These are phyloP conservation scores for Brettanomyces nanus DNA, from an alignment of 805 yeast genomes.

Conservation along the genomic window DNA sequence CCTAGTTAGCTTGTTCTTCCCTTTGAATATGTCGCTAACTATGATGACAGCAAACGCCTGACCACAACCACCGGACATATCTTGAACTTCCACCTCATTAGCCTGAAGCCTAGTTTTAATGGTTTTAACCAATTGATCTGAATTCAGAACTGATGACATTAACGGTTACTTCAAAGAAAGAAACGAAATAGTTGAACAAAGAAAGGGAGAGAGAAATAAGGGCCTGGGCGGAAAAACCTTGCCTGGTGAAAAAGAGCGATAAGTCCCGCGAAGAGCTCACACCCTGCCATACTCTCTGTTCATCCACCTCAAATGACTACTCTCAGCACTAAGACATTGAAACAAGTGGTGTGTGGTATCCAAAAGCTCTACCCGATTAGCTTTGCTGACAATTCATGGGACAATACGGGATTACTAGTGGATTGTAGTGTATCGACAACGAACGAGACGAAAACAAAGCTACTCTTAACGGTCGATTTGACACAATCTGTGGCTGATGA, in stretches of 20 bases:
- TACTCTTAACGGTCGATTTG: conserved; percentile 74
- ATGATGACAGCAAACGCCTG: conserved; percentile 93
- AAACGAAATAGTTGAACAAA: neutral
- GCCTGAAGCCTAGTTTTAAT: conserved; percentile 56
- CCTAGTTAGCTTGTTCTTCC: conserved; percentile 78
- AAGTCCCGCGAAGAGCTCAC: too few relatives aligned
- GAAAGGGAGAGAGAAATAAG: neutral
- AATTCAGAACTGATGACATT: neutral
- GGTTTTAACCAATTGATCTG: conserved; percentile 34
- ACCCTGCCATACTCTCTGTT: neutral
- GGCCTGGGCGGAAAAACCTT: too few relatives aligned
- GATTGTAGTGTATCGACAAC: conserved; percentile 44
- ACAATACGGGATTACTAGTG: conserved; percentile 85
- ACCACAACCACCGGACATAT: conserved; percentile 91
- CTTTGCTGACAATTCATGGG: conserved; percentile 88
- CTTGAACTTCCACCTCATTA: conserved; percentile 60
- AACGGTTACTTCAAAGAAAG: neutral
- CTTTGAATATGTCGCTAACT: conserved; percentile 61
- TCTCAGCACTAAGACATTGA: conserved; percentile 24
- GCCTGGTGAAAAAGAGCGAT: too few relatives aligned
- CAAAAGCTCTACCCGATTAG: conserved; percentile 73
- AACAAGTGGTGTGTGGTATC: conserved; percentile 41
- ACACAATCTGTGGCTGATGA: conserved; percentile 81
- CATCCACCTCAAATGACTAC: neutral
- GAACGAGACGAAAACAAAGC: conserved; percentile 16